Base-by-base conservation (phyloP, 305 asterid genomes). In the Rubia peregrina region DNA sequence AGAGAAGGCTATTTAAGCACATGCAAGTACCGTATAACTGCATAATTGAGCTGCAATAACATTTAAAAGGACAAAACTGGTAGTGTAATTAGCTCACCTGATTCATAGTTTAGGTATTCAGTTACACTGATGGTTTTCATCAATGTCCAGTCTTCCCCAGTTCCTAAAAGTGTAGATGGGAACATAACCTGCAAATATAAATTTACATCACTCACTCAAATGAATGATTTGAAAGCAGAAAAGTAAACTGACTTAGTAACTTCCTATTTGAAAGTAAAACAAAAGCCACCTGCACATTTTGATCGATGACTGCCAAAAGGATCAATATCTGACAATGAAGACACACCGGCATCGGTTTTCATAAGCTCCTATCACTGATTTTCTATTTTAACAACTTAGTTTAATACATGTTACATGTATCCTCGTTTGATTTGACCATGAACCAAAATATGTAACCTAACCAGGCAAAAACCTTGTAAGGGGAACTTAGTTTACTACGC, bases 81-180 rank as follows among this genome's bases (percentile, higher is more conserved):
- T 57, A 12, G 57, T 16, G 46, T 67, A 44, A 43, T 74, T 42
- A 4, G 73, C 78, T 64, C 76, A 93, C 98, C 98, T 81, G 98
- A 84, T 85, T 93, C 98, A 73, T 93, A 93, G 80, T 91, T 91
- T 81, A 91, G 83, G 83, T 91, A 93, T 71, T 93, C 98, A 16
- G 98, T 93, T 42, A 89, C 98, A 72, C 98, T 93, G 82, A 93
- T 93, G 30, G 96, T 91, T 80, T 89, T 89, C 98, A 93, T 87
- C 88, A 93, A 76, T 71, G 98, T 93, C 98, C 98, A 93, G 67
- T 76, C 84, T 77, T 91, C 96, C 80, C 86, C 92, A 11, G 98
- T 88, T 82, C 98, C 98, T 70, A 93, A 83, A 78, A 91, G 97
- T 36, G 94, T 83, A 73, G 97, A 87, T 51, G 98, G 98, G 80